Base-by-base conservation (phyloP, 306 rosid species). In the Inga leiocalycina region DNA sequence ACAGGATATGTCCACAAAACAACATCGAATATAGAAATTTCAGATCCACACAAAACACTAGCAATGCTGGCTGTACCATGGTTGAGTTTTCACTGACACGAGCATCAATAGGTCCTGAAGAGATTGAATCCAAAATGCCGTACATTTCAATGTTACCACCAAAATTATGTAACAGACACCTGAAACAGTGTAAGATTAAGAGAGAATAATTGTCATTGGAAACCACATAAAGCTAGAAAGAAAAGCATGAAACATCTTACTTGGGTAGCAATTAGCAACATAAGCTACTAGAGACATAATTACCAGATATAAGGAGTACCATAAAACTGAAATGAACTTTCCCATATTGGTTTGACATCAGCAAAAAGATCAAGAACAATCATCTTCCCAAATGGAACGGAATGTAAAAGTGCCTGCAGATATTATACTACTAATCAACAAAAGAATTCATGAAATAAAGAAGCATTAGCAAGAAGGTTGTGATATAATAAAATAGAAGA, bases 81-180 rank as follows among this genome's bases (percentile, higher is more conserved):
- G 98, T 92, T 70, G 99, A 92, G 80, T 95, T 95, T 83, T 80
- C 83, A 85, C 96, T 95, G 57, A 84, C 84, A 71, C 93, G 96
- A 54, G 99, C 97, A 83, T 93, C 96, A 84, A 95, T 81, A 34
- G 99, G 99, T 71, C 98, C 98, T 10, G 97, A 90, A 81, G 96
- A 89, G 66, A 93, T 85, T 16, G 94, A 56, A 81, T 95, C 97
- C 82, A 93, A 85, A 74, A 88, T 85, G 80, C 99, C 98, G 69
- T 95, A 95, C 99, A 95, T 95, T 88, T 95, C 99, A 88, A 95
- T 87, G 86, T 95, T 95, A 83, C 97, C 99, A 82, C 99, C 99
- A 80, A 95, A 95, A 81, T 95, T 95, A 85, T 95, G 99, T 80
- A 95, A 86, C 88, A 95, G 84, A 84, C 99, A 95, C 99, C 98